Evolutionary conservation across 192 early-diverging fungal species (phyloP).

Genomic region (Coemansia sp.): DNA sequence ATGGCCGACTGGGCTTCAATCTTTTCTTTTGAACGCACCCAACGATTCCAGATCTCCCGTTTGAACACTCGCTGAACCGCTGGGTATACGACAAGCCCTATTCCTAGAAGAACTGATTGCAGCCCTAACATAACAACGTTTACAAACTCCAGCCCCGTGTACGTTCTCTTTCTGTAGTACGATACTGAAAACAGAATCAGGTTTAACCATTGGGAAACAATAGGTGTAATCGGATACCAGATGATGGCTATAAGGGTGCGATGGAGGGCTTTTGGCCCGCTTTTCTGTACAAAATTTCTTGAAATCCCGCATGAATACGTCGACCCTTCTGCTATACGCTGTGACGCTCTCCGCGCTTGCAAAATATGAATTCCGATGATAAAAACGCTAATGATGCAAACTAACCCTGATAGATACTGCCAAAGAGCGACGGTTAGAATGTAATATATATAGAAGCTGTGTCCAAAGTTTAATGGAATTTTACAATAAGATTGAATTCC

Average conservation of each 20-base stretch:
- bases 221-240: constrained; percentile 44
- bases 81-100: constrained; percentile 40
- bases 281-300: background rate
- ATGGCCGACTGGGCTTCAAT: background rate
- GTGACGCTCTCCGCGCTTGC: constrained; percentile 15
- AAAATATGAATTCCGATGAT: constrained; percentile 14
- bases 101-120: constrained; percentile 31
- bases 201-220: constrained; percentile 41
- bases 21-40: background rate
- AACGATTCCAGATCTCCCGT: background rate
- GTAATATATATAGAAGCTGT: constrained; percentile 16
- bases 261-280: constrained; percentile 13
- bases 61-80: background rate
- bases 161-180: constrained; percentile 22
- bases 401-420: constrained; percentile 29
- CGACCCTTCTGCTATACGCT: constrained; percentile 2
- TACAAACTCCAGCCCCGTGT: constrained; percentile 22
- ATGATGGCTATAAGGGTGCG: constrained; percentile 29
- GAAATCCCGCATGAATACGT: constrained; percentile 10
- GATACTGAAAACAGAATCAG: constrained; percentile 14
- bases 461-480: background rate
- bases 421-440: constrained; percentile 16
- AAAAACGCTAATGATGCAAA: constrained; percentile 24
- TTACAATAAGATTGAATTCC: no score
- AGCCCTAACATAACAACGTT: constrained; percentile 27